Conservation (phyloP, 2,329 filamentous ascomycete species). For the Stagonosporopsis vannaccii region DNA sequence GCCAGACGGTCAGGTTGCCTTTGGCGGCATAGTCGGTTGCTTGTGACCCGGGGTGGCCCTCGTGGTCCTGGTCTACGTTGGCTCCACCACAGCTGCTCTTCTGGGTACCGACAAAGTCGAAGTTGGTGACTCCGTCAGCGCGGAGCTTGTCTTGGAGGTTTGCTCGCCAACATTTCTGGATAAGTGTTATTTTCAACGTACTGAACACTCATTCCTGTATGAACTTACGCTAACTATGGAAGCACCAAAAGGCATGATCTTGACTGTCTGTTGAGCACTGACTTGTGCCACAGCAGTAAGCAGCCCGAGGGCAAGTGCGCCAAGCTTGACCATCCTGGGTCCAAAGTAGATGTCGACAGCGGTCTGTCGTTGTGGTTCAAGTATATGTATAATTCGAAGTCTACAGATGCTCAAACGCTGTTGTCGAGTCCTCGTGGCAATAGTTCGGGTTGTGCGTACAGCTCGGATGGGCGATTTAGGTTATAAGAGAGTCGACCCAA, state of each 20-base stretch:
- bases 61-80: slow-evolving; percentile 54
- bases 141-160: slow-evolving; percentile 43
- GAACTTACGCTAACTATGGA: slow-evolving; percentile 43
- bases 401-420: slow-evolving; percentile 7
- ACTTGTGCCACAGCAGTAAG: slow-evolving; percentile 27
- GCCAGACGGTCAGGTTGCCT: slow-evolving; percentile 51
- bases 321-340: slow-evolving; percentile 33
- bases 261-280: slow-evolving; percentile 34
- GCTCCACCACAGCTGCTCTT: slow-evolving; percentile 47
- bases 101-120: slow-evolving; percentile 48
- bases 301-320: slow-evolving; percentile 30
- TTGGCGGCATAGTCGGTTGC: slow-evolving; percentile 51
- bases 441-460: not conserved
- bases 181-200: slow-evolving; percentile 14
- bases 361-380: not conserved
- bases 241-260: slow-evolving; percentile 48
- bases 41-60: slow-evolving; percentile 54
- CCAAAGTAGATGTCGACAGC: not conserved
- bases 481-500: slow-evolving; percentile 3
- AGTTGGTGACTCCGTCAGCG: slow-evolving; percentile 31
- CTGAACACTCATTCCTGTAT: not conserved
- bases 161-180: slow-evolving; percentile 48
- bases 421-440: not conserved
- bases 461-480: not conserved
- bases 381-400: slow-evolving; percentile 15